Evolutionary conservation across 805 yeast species (phyloP), one percentile per base, ranked within the genome.

Genomic region (Ogataea nitratoaversa): DNA sequence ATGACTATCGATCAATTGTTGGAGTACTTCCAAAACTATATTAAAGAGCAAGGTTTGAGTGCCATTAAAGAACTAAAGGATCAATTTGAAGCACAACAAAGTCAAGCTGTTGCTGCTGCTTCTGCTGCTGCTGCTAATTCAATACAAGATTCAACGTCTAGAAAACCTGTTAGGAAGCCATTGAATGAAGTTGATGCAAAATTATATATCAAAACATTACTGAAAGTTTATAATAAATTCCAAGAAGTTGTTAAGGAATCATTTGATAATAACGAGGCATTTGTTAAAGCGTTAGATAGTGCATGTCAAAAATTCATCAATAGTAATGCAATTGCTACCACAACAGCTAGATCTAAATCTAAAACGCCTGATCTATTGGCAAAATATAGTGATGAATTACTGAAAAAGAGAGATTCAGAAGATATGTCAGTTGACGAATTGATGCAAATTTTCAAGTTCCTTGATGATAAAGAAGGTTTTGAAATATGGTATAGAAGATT

Each of bases 401-500:
- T 95, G 53, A 86, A 82, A 58, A 84, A 82, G 57, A 75, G 79
- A n/a, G 73, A 79, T 34, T 67, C 75, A n/a, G 67, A 70, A 43
- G 91, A 83, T 56, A 78, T 90, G 81, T 78, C 79, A 38, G 78
- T 84, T 34, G 90, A 84, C 51, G 93, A 90, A 55, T 76, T 93
- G 53, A 86, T 91, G 85, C 76, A 82, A 13, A 72, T 93, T 20
- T 87, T 93, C 71, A 82, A 82, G 56, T 91, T 85, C 59, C 74
- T 95, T 43, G 89, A 86, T 32, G 98, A 93, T 60, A 90, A 89
- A 62, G 98, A 95, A 67, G 86, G 93, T 31, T 95, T 93, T 65
- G 98, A 93, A 66, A 84, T 82, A 46, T 84, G 86, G 67, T 93
- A 93, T 64, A 80, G 97, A 62, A 78, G 97, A 47, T 70, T 84